Evolutionary conservation across 176 grass and related monocot genomes (phyloP), one percentile per base, ranked within the genome.

Genomic region (Aegilops bicornis): DNA sequence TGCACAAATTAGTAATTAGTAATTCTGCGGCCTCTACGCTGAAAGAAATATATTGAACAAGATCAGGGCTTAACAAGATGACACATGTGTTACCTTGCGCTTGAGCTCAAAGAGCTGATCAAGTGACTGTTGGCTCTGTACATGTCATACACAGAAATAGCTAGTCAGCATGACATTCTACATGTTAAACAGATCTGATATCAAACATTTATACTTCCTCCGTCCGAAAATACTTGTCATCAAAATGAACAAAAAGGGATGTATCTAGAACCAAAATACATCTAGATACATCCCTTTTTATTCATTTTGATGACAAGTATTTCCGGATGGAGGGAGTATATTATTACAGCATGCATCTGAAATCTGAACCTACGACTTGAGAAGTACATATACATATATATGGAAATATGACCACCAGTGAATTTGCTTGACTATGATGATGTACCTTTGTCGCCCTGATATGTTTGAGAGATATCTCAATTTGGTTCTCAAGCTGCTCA

Each of bases 31-130:
- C 10, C 4, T 67, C 72, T 42, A 47, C 10, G 40, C 56, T 17
- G 29, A 81, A 78, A 76, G 33, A 15, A 73, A 59, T 43, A 15
- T 63, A 84, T 17, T 1, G 19, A 15, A 16, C 24, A 59, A 69
- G 63, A 76, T 1, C 24, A 15, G 61, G 54, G 3, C 0, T 70
- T 54, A 30, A 60, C 7, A 85, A 85, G 4, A 79, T 4, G 50
- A 37, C 27, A 81, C 33, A n/a, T 25, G 50, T 16, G 29, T 80
- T 76, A 95, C 95, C 95, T 93, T 93, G 64, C 42, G 91, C 85
- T 91, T 94, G 45, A 97, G 95, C 62, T 97, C 95, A 87, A 89
- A 91, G 23, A 95, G 64, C 42, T 95, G 91, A 86, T 97, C 92
- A 76, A 91, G 83, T 86, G 91, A 85, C 60, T 87, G 85, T 27